Base-by-base conservation (phyloP, 805 yeast species). In the Kazachstania viticola region DNA sequence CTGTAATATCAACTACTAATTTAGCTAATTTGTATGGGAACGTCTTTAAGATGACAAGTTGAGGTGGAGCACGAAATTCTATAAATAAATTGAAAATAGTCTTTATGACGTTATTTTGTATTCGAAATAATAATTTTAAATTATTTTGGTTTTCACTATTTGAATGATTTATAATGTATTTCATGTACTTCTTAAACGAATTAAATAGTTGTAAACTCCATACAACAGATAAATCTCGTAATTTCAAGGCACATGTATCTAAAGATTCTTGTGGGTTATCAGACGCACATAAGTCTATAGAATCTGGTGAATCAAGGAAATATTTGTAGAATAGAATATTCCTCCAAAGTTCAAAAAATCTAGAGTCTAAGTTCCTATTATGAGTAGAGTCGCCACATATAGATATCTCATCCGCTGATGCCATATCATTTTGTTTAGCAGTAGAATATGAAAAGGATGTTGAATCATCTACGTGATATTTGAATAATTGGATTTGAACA, bases 21-120 rank as follows among this genome's bases (percentile, higher is more conserved):
- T 52, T 45, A n/a, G 58, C 37, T 5, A 62, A 44, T 4, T 39
- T 34, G 1, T 36, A 24, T 0, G 82, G 79, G 32, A 67, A 64
- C 17, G 69, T 49, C 3, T 37, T 41, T 3, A 50, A 39, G 2
- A 76, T 55, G 0, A 77, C 70, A 4, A 57, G 45, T 23, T 67
- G 62, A 0, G 84, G 84, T 1, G 78, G 69, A 0, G 83, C 80
- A 46, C 75, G 56, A 32, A 61, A 73, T 17, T 67, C 67, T 4
- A 65, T 64, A 32, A 76, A 74, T 13, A 64, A 45, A 5, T 42
- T 39, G 16, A 51, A 51, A 5, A 52, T 39, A 18, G 30, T 33
- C 17, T 35, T 35, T 2, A 46, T 36, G 5, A 54, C 42, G 5
- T 38, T 27, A 3, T 40, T 40, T n/a, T 18, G 18, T 8, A 14